Conservation (phyloP, 495 filamentous ascomycete genomes). For the Cercophora sp. region DNA sequence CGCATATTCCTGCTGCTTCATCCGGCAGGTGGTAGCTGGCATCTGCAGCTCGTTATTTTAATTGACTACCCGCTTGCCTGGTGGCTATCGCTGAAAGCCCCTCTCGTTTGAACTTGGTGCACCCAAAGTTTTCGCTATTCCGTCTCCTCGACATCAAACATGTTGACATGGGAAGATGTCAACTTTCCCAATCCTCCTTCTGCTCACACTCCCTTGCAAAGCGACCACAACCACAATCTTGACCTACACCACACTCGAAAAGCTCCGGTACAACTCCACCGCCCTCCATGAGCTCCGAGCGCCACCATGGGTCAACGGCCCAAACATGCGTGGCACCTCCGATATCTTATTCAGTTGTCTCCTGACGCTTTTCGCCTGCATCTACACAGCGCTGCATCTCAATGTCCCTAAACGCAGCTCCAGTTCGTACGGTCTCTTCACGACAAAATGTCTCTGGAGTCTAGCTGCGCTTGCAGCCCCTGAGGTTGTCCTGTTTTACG, state of each 20-base stretch:
- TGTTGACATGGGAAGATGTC: too few species aligned
- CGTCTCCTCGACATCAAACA: too few species aligned
- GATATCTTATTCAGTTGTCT: constrained; percentile 13
- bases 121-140: too few species aligned
- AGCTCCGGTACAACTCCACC: background rate
- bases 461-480: constrained; percentile 10
- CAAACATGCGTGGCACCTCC: constrained; percentile 8
- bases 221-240: too few species aligned
- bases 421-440: background rate
- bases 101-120: too few species aligned
- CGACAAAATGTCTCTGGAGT: constrained; percentile 10
- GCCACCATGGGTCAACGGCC: constrained; percentile 2
- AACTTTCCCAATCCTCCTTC: too few species aligned
- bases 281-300: background rate
- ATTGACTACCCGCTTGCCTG: too few species aligned
- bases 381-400: constrained; percentile 21
- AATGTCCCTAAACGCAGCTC: constrained; percentile 19
- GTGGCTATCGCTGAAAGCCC: too few species aligned
- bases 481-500: constrained; percentile 15
- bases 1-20: too few species aligned
- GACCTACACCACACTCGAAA: constrained; percentile 12
- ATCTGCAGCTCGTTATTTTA: too few species aligned
- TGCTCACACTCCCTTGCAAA: too few species aligned
- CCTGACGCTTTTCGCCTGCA: constrained; percentile 12
- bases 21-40: too few species aligned